Evolutionary conservation across 2,329 filamentous ascomycete species (phyloP), one percentile per base, ranked within the genome.

Genomic region (Paracoccidioides lutzii): DNA sequence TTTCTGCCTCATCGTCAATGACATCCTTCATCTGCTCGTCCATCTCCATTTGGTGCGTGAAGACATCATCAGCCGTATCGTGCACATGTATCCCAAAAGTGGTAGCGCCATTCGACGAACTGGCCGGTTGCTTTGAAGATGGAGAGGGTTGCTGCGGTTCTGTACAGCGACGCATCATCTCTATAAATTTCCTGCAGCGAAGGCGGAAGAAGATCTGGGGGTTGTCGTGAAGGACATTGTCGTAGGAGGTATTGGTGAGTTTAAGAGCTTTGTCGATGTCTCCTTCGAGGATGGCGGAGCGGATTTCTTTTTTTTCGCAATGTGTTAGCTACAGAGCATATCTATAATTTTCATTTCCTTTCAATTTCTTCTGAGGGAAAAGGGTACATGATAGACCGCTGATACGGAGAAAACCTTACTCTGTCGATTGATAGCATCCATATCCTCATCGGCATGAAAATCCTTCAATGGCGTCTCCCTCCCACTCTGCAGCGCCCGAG

Each of bases 191-290:
- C 58, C 90, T 83, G 67, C 90, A 96, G 61, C 85, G 82, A 51
- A 98, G 76, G 57, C 84, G 86, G 72, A 98, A 97, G 67, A 90
- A 84, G 14, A 96, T 89, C 54, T 89, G 82, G 55, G 88, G 82
- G 65, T 95, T 89, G 28, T 88, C 81, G 49, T 81, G 78, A 15
- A 98, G 78, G 1, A 97, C 89, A 30, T 80, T 78, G 4, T 88
- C 87, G 64, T 96, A 98, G 65, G 84, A 88, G 10, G 78, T 76
- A 52, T 84, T 81, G 3, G 88, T 95, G 63, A 85, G 80, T 68
- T 90, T 86, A n/a, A 97, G 77, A 0, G 91, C 91, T 62, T 80
- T 83, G 70, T 97, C 93, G 58, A 98, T 88, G 64, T 98, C 88
- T 28, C 93, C 93, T 58, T 95, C 87, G 2, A 97, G 77, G 49